Base-by-base conservation (phyloP, 768 basidiomycete species). In the Mycena latifolia region DNA sequence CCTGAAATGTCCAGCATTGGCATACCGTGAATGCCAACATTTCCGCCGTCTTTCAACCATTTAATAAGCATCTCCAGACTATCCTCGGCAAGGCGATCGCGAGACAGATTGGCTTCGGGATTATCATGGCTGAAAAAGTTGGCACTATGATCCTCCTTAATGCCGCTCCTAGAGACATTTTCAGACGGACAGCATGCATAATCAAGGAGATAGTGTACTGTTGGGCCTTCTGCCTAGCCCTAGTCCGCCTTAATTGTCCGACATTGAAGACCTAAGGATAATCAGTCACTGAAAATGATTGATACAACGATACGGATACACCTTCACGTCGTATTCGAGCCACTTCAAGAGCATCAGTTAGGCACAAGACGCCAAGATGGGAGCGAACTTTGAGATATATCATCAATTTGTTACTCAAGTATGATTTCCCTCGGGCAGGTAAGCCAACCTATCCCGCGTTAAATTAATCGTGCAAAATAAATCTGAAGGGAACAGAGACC, bases 381-480 rank as follows among this genome's bases (percentile, higher is more conserved):
- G 65, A 29, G 25, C 22, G 76, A 69, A 95, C 97, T 79, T 94
- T 93, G 45, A 99, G 85, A 77, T 99, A 99, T 65, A 96, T 88
- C 92, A 90, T 95, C 66, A 99, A 88, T 80, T 97, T 99, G 79
- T 99, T 99, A 77, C 94, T 96, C 65, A 99, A 88, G 78, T 98
- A 99, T 2, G 96, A 98, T 80, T 99, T 99, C 20, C 98, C 98
- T 63, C 98, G 86, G 3, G 98, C 98, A n/a, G 98, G 98, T 47
- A 99, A 79, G 29, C 98, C 98, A 65, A 99, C 95, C 95, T 96
- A 70, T 22, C 28, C n/a, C 31, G 48, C 31, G 39, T 66, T 52
- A 61, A 31, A 51, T 33, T 20, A 56, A 31, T 24, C 48, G 20
- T 45, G 43, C 61, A 54, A 52, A 51, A 29, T 22, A 58, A 39